phyloP scores from a whole-genome alignment of 2,329 filamentous ascomycete species.

The Fusarium sambucinum region DNA sequence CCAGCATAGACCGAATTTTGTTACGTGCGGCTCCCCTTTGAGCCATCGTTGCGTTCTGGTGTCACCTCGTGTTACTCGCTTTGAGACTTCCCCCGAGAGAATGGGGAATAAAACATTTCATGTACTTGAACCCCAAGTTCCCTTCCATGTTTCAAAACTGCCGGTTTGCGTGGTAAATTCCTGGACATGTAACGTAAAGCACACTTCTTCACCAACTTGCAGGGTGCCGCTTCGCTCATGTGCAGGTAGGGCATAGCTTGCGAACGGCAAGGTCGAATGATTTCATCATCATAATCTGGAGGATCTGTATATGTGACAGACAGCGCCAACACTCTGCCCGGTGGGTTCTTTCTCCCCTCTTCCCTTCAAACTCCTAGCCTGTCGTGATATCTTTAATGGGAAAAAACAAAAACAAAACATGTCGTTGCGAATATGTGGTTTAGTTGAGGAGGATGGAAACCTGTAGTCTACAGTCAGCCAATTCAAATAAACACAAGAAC shows the following conservation, averaged over 20 bases:
- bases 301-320: conserved; percentile 18
- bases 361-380: conserved; percentile 35
- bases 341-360: conserved; percentile 15
- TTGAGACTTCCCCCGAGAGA: neutral
- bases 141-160: conserved; percentile 5
- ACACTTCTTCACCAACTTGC: conserved; percentile 8
- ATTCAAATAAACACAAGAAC: neutral
- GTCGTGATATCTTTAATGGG: conserved; percentile 40
- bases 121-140: conserved; percentile 9
- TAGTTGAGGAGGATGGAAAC: conserved; percentile 55
- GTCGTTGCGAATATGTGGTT: conserved; percentile 41
- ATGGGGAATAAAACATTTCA: neutral
- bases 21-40: conserved; percentile 4
- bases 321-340: conserved; percentile 16
- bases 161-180: conserved; percentile 5
- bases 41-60: conserved; percentile 4
- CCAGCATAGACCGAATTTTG: neutral
- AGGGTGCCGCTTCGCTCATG: conserved; percentile 3
- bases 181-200: conserved; percentile 30
- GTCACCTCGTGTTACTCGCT: conserved; percentile 6
- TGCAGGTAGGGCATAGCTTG: conserved; percentile 5
- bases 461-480: conserved; percentile 38
- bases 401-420: conserved; percentile 35
- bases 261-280: conserved; percentile 11
- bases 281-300: conserved; percentile 26